Conservation (phyloP, 2,329 filamentous ascomycete species). For the Tolypocladium amazonense region DNA sequence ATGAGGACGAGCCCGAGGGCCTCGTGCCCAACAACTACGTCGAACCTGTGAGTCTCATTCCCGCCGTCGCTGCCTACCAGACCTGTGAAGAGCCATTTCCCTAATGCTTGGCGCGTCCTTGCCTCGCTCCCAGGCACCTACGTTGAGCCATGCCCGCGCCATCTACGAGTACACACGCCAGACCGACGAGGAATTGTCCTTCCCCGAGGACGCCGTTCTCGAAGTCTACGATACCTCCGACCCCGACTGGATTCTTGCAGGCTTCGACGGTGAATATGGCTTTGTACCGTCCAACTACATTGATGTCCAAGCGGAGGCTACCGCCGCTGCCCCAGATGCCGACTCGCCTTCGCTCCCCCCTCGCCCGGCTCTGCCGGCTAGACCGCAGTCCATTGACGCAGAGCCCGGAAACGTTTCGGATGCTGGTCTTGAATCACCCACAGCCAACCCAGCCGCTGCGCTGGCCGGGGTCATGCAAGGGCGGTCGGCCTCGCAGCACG, state of each 20-base stretch:
- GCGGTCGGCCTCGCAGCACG: slow-evolving; percentile 24
- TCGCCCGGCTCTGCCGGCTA: slow-evolving; percentile 32
- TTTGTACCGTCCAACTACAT: slow-evolving; percentile 97
- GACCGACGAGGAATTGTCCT: slow-evolving; percentile 95
- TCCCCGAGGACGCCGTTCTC: slow-evolving; percentile 76
- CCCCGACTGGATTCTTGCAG: slow-evolving; percentile 93
- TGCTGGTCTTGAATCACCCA: slow-evolving; percentile 9
- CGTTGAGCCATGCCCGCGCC: slow-evolving; percentile 66
- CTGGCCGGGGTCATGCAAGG: slow-evolving; percentile 46
- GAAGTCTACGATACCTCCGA: slow-evolving; percentile 84
- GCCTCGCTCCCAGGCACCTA: slow-evolving; percentile 41
- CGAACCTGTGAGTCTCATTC: slow-evolving; percentile 55
- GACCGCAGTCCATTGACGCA: slow-evolving; percentile 23
- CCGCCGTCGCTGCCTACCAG: neutral
- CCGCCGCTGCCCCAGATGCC: slow-evolving; percentile 33
- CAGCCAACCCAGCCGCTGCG: slow-evolving; percentile 38
- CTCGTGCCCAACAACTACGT: slow-evolving; percentile 93
- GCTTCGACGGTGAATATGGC: slow-evolving; percentile 73
- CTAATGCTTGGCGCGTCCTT: slow-evolving; percentile 1
- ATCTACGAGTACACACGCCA: slow-evolving; percentile 97
- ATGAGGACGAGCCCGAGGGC: slow-evolving; percentile 84
- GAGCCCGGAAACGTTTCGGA: slow-evolving; percentile 20
- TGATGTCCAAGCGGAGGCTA: slow-evolving; percentile 44
- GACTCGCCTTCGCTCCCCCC: slow-evolving; percentile 14
- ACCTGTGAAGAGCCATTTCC: slow-evolving; percentile 41